Conservation (phyloP, 495 filamentous ascomycete genomes). For the Xanthoparmelia taractica region DNA sequence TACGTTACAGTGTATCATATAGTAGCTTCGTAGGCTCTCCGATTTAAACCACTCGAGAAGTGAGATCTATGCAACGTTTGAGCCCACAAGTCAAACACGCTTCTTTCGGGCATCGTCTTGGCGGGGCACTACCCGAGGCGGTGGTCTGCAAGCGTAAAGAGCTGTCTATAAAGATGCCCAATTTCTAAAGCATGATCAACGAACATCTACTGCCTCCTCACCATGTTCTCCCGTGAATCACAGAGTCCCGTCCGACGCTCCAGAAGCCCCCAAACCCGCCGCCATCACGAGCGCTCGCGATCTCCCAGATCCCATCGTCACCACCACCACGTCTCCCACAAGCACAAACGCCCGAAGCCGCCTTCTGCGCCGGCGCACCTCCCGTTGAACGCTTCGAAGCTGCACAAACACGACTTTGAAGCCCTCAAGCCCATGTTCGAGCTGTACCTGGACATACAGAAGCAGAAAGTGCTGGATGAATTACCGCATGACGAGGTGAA, state of each 20-base stretch:
- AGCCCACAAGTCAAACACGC: too few relatives aligned
- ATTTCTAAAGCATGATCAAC: too few relatives aligned
- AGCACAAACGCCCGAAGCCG: slow-evolving; percentile 13
- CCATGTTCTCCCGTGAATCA: slow-evolving; percentile 10
- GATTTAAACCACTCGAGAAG: too few relatives aligned
- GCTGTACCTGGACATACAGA: slow-evolving; percentile 86
- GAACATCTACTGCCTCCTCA: neutral
- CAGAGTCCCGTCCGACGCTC: slow-evolving; percentile 3
- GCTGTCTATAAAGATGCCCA: too few relatives aligned
- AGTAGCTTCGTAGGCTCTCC: too few relatives aligned
- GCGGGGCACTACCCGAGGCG: too few relatives aligned
- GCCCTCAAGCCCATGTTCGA: slow-evolving; percentile 66
- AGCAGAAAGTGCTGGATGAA: slow-evolving; percentile 55
- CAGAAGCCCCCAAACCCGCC: slow-evolving; percentile 10
- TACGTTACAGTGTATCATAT: too few relatives aligned
- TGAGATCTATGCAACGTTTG: too few relatives aligned
- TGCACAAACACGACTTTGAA: slow-evolving; percentile 58
- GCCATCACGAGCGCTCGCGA: slow-evolving; percentile 14
- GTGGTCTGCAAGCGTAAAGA: too few relatives aligned
- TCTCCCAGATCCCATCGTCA: slow-evolving; percentile 15
- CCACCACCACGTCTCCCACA: slow-evolving; percentile 3
- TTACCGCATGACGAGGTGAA: slow-evolving; percentile 61
- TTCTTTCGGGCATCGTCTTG: too few relatives aligned
- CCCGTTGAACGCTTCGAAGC: slow-evolving; percentile 55
- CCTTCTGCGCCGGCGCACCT: slow-evolving; percentile 35